A percentile compares a stretch with the other conserved stretches of the same genome.
Conservation (phyloP, 1,284 basidiomycete species). For the Kalmanozyma brasiliensis region DNA sequence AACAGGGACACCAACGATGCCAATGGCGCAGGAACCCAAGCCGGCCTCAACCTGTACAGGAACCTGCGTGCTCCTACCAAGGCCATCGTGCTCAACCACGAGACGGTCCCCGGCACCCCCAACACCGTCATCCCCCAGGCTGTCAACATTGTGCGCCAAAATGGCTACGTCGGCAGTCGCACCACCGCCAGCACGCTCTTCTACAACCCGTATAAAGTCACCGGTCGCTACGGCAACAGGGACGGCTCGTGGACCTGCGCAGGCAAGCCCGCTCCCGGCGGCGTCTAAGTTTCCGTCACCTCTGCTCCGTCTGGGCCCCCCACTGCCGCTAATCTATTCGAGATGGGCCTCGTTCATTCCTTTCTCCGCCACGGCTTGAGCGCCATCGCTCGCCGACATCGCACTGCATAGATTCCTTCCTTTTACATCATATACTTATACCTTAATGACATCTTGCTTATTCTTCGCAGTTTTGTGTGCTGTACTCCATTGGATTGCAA, state of each 20-base stretch:
- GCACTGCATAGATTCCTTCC: constrained; percentile 1
- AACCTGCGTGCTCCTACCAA: constrained; percentile 41
- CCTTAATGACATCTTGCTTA: not conserved
- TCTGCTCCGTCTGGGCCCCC: not conserved
- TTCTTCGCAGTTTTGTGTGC: not conserved
- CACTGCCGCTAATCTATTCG: not conserved
- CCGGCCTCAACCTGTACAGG: constrained; percentile 40
- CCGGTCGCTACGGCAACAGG: constrained; percentile 26
- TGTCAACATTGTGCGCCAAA: constrained; percentile 44
- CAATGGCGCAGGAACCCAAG: constrained; percentile 30
- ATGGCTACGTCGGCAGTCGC: constrained; percentile 50
- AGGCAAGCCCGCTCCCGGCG: constrained; percentile 44
- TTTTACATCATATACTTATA: not conserved
- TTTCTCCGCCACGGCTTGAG: constrained; percentile 12
- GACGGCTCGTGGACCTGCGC: constrained; percentile 55
- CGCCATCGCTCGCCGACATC: constrained; percentile 18
- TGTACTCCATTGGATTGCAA: too few relatives aligned
- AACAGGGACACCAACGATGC: constrained; percentile 52
- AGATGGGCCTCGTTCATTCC: constrained; percentile 8
- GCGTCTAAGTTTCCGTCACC: not conserved
- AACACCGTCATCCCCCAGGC: constrained; percentile 49
- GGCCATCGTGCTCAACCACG: constrained; percentile 60
- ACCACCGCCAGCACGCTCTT: constrained; percentile 45
- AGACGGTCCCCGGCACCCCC: constrained; percentile 50
- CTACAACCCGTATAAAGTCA: constrained; percentile 59